A percentile compares a stretch with the other conserved stretches of the same genome.
Conservation (phyloP, 2,329 filamentous ascomycete species). For the Aspergillus pseudoviridinutans region DNA sequence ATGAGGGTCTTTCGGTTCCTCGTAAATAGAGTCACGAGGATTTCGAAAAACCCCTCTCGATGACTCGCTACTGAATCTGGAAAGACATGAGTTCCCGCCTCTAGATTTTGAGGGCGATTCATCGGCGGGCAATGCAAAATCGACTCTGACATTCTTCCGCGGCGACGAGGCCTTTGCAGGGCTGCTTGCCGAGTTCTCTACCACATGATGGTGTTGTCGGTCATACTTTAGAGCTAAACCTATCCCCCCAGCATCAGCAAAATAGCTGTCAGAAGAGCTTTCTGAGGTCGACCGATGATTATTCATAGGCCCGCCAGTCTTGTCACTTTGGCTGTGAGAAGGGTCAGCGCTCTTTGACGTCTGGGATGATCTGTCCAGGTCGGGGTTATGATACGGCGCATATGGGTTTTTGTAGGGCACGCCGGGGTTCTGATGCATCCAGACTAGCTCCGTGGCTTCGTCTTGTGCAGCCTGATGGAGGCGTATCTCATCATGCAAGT, state of each 20-base stretch:
- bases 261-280: constrained; percentile 10
- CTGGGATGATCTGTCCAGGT: constrained; percentile 38
- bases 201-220: no score
- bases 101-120: constrained; percentile 12
- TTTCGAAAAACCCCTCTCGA: constrained; percentile 54
- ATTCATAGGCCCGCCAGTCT: constrained; percentile 10
- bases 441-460: constrained; percentile 62
- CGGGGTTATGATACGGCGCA: constrained; percentile 44
- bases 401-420: constrained; percentile 47
- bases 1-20: constrained; percentile 65
- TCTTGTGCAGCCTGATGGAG: constrained; percentile 57
- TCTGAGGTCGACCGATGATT: constrained; percentile 19
- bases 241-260: not conserved
- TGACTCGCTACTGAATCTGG: constrained; percentile 35
- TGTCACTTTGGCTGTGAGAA: constrained; percentile 39
- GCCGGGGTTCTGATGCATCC: constrained; percentile 56
- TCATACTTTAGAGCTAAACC: no score
- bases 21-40: constrained; percentile 68
- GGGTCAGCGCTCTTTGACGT: constrained; percentile 43
- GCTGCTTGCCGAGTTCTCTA: not conserved
- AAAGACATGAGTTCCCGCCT: constrained; percentile 20
- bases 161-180: constrained; percentile 21
- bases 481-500: constrained; percentile 51
- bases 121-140: constrained; percentile 36
- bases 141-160: constrained; percentile 37